Conservation (phyloP, 306 rosid genomes). For the Benincasa hispida region DNA sequence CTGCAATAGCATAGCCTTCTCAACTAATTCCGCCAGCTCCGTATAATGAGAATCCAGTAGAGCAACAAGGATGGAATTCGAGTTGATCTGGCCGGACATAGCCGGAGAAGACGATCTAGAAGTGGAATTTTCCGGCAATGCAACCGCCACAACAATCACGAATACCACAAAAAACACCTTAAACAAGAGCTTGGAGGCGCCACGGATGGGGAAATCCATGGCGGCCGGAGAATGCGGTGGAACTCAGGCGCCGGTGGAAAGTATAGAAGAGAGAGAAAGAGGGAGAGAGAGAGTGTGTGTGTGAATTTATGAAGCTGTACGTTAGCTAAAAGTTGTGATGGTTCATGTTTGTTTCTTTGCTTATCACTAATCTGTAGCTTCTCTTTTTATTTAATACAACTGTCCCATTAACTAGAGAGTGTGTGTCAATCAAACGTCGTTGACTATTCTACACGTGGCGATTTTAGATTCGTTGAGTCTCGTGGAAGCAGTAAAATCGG, state of each 20-base stretch:
- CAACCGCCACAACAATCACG: neutral
- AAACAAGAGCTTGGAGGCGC: neutral
- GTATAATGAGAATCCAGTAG: slow-evolving; percentile 21
- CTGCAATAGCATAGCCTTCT: slow-evolving; percentile 16
- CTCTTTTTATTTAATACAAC: neutral
- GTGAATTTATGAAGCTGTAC: neutral
- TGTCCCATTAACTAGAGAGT: neutral
- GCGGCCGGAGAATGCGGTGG: neutral
- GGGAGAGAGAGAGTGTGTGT: neutral
- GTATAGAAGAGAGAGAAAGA: neutral
- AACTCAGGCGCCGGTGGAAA: neutral
- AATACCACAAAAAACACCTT: neutral
- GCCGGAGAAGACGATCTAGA: neutral
- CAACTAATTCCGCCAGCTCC: slow-evolving; percentile 18
- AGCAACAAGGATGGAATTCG: slow-evolving; percentile 20
- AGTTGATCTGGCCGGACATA: slow-evolving; percentile 13
- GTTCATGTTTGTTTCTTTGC: neutral
- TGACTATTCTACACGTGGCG: neutral
- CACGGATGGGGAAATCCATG: slow-evolving; percentile 10
- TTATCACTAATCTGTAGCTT: neutral
- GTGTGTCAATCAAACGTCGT: neutral
- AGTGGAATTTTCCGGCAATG: slow-evolving; percentile 3
- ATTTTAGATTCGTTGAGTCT: neutral
- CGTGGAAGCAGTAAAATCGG: neutral
- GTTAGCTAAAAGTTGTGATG: neutral